These are phyloP conservation scores for Thalassiosira exigua DNA, from an alignment of 352 stramenopile species.

Conservation along the genomic window DNA sequence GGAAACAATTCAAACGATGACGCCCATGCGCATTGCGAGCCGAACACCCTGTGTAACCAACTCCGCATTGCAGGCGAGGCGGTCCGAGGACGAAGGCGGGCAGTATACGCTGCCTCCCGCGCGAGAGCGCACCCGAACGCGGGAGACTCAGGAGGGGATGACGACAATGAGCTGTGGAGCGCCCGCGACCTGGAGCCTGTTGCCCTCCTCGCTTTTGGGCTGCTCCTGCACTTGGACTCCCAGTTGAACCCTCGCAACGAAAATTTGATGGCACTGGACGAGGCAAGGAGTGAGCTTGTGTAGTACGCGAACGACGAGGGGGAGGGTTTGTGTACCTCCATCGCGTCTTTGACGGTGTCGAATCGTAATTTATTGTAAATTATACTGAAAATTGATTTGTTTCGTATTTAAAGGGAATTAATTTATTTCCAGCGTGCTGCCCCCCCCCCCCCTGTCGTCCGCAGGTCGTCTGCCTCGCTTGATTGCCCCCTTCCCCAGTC, in stretches of 20 bases:
- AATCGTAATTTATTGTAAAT: too few species aligned
- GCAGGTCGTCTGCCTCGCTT: too few species aligned
- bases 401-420: too few species aligned
- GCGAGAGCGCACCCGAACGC: too few species aligned
- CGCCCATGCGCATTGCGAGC: constrained; percentile 16
- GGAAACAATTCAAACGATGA: too few species aligned
- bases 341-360: constrained; percentile 45
- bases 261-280: constrained; percentile 21
- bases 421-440: too few species aligned
- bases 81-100: too few species aligned
- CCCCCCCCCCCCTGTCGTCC: too few species aligned
- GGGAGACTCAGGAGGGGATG: constrained; percentile 31
- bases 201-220: constrained; percentile 64
- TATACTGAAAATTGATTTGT: too few species aligned
- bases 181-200: constrained; percentile 46
- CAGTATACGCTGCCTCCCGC: too few species aligned
- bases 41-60: constrained; percentile 32
- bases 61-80: constrained; percentile 23
- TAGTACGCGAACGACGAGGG: constrained; percentile 64
- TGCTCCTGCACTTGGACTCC: constrained; percentile 51
- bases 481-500: too few species aligned
- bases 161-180: constrained; percentile 46
- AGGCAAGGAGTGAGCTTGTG: constrained; percentile 37
- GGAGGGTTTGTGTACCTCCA: constrained; percentile 68
- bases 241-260: too few species aligned